phyloP scores from a whole-genome alignment of 805 yeast species.

The Starmerella apicola region DNA sequence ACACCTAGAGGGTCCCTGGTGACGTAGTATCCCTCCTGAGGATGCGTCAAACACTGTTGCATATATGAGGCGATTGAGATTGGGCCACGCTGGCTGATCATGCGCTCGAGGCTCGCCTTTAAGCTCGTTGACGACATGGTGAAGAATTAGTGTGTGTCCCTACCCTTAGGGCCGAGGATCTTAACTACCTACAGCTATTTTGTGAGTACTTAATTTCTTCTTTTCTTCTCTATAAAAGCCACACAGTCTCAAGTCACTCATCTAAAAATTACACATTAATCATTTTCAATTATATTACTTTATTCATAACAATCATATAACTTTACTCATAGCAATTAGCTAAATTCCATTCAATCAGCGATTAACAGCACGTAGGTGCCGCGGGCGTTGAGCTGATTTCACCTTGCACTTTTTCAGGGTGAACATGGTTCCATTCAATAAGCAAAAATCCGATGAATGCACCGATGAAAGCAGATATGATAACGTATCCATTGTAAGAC shows the following conservation, averaged over 20 bases:
- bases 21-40: slow-evolving; percentile 66
- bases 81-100: slow-evolving; percentile 55
- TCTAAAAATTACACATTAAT: too few species aligned
- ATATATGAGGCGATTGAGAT: slow-evolving; percentile 59
- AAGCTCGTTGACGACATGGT: slow-evolving; percentile 6
- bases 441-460: slow-evolving; percentile 46
- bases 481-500: slow-evolving; percentile 62
- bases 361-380: slow-evolving; percentile 7
- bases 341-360: not conserved
- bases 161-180: too few species aligned
- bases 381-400: too few species aligned
- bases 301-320: too few species aligned
- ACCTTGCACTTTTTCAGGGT: not conserved
- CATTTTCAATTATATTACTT: too few species aligned
- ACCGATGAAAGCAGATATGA: slow-evolving; percentile 51
- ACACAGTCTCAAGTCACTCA: too few species aligned
- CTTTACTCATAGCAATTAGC: too few species aligned
- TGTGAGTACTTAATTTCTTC: too few species aligned
- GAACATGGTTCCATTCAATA: slow-evolving; percentile 34
- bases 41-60: slow-evolving; percentile 72
- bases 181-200: too few species aligned
- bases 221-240: too few species aligned
- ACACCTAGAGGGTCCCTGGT: slow-evolving; percentile 59
- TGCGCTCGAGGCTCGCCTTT: slow-evolving; percentile 11
- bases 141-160: not conserved